Evolutionary conservation across 164 flowering plant species (phyloP).

Genomic region (Chimonanthus salicifolius): DNA sequence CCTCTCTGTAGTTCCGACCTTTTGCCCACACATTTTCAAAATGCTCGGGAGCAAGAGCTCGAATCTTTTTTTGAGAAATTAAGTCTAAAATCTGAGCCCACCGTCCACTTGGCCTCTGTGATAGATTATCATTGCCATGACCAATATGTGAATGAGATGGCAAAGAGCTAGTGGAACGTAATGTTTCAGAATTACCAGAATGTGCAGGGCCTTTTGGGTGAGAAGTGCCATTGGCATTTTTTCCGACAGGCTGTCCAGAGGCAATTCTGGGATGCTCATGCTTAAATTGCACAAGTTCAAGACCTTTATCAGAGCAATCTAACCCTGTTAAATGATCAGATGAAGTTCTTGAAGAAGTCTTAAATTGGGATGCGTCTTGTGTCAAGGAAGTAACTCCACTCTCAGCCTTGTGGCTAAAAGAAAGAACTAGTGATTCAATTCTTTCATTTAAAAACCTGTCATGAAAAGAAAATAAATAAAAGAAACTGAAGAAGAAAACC

Average conservation of each 20-base stretch:
- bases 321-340: slow-evolving; percentile 57
- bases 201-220: slow-evolving; percentile 72
- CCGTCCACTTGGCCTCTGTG: slow-evolving; percentile 58
- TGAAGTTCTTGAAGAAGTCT: slow-evolving; percentile 37
- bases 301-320: slow-evolving; percentile 70
- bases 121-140: slow-evolving; percentile 28
- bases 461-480: slow-evolving; percentile 4
- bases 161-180: slow-evolving; percentile 58
- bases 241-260: slow-evolving; percentile 17
- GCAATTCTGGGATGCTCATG: slow-evolving; percentile 31
- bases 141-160: slow-evolving; percentile 27
- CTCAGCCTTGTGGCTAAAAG: slow-evolving; percentile 36
- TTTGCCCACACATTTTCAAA: slow-evolving; percentile 97
- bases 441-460: slow-evolving; percentile 91
- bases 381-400: slow-evolving; percentile 33
- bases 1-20: slow-evolving; percentile 73
- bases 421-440: slow-evolving; percentile 59
- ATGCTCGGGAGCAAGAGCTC: slow-evolving; percentile 90
- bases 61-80: slow-evolving; percentile 66
- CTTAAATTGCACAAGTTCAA: slow-evolving; percentile 85
- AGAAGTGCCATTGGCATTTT: slow-evolving; percentile 24
- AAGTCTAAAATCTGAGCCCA: slow-evolving; percentile 86
- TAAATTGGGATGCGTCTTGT: slow-evolving; percentile 35
- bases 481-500: slow-evolving; percentile 1
- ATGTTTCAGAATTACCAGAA: slow-evolving; percentile 45